Percentiles rank a stretch among this genome's conserved stretches.
Evolutionary conservation across 2,329 filamentous ascomycete species (phyloP).

Genomic region (Neonectria neomacrospora): DNA sequence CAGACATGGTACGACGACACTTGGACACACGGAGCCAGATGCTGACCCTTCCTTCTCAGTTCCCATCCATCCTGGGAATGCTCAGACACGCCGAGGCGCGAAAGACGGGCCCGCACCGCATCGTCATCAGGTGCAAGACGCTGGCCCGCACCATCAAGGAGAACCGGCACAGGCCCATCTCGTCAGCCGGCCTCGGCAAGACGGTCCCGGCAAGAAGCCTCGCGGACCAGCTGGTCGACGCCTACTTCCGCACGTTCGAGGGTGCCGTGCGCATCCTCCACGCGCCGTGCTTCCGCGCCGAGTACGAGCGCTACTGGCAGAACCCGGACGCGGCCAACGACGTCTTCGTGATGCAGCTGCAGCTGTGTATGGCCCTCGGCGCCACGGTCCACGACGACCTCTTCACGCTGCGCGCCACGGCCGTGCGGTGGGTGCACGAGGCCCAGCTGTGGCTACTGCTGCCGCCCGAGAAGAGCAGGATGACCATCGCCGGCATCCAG

Average conservation of each 20-base stretch:
- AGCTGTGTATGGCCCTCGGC: constrained; percentile 65
- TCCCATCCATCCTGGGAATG: constrained; percentile 44
- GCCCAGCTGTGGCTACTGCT: constrained; percentile 62
- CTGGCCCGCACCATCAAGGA: constrained; percentile 56
- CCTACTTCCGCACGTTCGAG: constrained; percentile 67
- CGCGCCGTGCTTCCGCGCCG: constrained; percentile 64
- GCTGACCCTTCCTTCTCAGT: constrained; percentile 37
- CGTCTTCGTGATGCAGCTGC: constrained; percentile 63
- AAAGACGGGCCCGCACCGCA: constrained; percentile 46
- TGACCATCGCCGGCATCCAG: constrained; percentile 62
- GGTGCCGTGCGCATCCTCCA: constrained; percentile 68
- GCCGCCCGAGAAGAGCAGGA: constrained; percentile 59
- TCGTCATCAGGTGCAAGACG: constrained; percentile 54
- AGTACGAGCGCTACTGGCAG: constrained; percentile 64
- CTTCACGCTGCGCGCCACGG: constrained; percentile 55
- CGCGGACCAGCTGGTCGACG: constrained; percentile 62
- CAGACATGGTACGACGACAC: constrained; percentile 51
- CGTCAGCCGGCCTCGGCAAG: constrained; percentile 52
- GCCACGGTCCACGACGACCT: constrained; percentile 58
- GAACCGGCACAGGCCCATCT: constrained; percentile 50
- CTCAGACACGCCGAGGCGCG: constrained; percentile 42
- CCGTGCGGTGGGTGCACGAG: constrained; percentile 63
- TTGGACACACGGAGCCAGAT: background rate
- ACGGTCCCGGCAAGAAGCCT: constrained; percentile 53
- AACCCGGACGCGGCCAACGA: constrained; percentile 52